Evolutionary conservation across 306 rosid genomes (phyloP).

Genomic region (Dryas drummondii): DNA sequence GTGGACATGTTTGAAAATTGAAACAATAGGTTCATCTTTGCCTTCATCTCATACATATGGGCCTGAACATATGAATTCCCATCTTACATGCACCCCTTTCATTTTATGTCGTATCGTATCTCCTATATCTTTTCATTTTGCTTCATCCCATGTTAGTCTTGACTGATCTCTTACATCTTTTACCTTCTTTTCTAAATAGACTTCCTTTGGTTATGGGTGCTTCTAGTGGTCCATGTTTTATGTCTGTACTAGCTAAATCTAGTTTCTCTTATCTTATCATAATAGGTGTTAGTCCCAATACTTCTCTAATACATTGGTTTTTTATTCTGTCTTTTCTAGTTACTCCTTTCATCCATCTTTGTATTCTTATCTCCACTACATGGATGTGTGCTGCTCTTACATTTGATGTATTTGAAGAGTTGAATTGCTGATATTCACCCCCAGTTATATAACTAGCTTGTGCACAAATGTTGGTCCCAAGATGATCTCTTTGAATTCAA

Average conservation of each 20-base stretch:
- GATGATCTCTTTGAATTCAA: not conserved
- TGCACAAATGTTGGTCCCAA: not conserved
- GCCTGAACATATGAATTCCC: not conserved
- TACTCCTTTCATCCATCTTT: not conserved
- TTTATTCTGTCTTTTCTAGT: not conserved
- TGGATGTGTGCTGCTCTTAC: constrained; percentile 2
- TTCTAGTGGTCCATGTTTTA: not conserved
- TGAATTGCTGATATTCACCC: not conserved
- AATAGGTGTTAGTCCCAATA: not conserved
- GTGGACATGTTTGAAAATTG: not conserved
- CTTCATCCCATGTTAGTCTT: not conserved
- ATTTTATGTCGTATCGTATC: not conserved
- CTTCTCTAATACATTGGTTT: not conserved
- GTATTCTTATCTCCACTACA: not conserved
- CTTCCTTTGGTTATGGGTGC: not conserved
- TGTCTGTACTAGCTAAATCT: not conserved
- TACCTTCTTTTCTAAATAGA: not conserved
- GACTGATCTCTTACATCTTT: not conserved
- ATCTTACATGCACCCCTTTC: not conserved
- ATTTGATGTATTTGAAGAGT: not conserved
- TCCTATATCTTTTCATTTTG: not conserved
- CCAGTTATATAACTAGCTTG: not conserved
- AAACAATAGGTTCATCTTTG: not conserved
- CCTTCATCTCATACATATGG: not conserved
- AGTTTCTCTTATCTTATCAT: too few species aligned